Conservation (phyloP, 441 rosid genomes). For the Pelargonium exstipulatum region DNA sequence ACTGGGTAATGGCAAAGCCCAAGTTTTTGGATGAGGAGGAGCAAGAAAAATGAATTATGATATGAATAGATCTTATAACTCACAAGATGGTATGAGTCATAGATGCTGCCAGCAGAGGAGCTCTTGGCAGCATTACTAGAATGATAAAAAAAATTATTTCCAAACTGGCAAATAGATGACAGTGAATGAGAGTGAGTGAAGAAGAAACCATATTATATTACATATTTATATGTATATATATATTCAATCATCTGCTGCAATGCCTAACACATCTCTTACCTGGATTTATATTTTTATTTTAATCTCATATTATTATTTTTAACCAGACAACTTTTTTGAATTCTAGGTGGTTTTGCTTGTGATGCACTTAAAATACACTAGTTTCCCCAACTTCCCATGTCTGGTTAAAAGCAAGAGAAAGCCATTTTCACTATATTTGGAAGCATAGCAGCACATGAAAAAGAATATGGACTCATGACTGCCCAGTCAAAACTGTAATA, state of each 20-base stretch:
- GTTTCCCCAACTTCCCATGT: constrained; percentile 27
- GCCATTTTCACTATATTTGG: constrained; percentile 37
- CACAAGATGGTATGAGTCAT: constrained; percentile 24
- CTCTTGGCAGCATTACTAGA: constrained; percentile 36
- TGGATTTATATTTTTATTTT: constrained; percentile 21
- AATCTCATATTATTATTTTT: not conserved
- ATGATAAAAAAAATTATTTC: constrained; percentile 21
- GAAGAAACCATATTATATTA: constrained; percentile 17
- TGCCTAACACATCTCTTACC: constrained; percentile 23
- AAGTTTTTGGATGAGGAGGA: no score
- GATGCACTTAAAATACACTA: constrained; percentile 21
- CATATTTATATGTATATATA: constrained; percentile 15
- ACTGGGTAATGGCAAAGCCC: no score
- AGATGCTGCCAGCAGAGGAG: constrained; percentile 43
- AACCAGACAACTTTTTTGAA: constrained; percentile 33
- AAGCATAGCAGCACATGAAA: not conserved
- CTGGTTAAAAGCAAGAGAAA: constrained; percentile 34
- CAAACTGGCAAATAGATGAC: constrained; percentile 41
- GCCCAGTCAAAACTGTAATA: constrained; percentile 25
- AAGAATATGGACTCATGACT: constrained; percentile 12
- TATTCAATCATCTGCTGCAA: not conserved
- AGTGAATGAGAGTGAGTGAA: constrained; percentile 37
- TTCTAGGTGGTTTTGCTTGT: constrained; percentile 34
- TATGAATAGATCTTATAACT: no score
- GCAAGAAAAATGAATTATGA: constrained; percentile 15